Conservation (phyloP, 2,329 filamentous ascomycete genomes). For the Claviceps spartinae region DNA sequence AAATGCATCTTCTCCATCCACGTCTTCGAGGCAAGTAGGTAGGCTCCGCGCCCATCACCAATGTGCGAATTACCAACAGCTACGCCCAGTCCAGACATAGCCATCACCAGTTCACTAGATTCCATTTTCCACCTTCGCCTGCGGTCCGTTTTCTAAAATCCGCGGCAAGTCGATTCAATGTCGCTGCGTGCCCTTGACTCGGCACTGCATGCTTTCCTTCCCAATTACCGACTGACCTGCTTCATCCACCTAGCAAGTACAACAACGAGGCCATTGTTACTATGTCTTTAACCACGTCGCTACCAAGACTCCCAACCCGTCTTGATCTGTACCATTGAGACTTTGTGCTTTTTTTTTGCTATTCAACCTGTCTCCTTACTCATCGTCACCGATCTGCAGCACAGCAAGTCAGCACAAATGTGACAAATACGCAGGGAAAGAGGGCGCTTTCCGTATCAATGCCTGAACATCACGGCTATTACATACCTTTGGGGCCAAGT, state of each 20-base stretch:
- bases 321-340: not conserved
- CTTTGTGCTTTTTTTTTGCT: not conserved
- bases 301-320: not conserved
- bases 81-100: not conserved
- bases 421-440: not conserved
- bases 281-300: no score
- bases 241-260: not conserved
- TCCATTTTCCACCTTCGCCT: not conserved
- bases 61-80: not conserved
- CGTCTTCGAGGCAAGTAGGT: no score
- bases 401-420: not conserved
- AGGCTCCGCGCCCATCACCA: no score
- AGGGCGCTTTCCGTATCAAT: not conserved
- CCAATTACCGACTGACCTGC: conserved; percentile 3
- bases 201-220: not conserved
- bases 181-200: not conserved
- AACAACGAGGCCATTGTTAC: not conserved
- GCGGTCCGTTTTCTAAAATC: no score
- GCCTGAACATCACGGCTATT: not conserved
- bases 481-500: conserved; percentile 89
- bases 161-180: not conserved
- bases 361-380: conserved; percentile 13
- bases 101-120: not conserved
- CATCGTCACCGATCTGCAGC: conserved; percentile 25
- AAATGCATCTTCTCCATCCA: no score